Conservation (phyloP, 108 stramenopile genomes). For the Conticribra guillardii region DNA sequence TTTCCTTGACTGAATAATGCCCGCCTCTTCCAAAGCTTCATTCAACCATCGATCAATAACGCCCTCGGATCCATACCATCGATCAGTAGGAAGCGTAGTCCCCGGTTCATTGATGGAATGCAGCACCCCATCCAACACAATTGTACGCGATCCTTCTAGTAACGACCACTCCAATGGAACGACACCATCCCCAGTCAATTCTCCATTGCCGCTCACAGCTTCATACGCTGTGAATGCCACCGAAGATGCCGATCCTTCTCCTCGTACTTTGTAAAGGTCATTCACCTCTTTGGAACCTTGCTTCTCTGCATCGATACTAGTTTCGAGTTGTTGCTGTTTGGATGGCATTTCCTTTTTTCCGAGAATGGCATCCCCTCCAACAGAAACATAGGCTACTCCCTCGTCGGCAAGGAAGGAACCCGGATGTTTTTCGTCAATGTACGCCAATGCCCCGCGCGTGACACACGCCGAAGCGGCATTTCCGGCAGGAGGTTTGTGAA, state of each 20-base stretch:
- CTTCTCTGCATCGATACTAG: conserved; percentile 15
- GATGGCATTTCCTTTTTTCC: conserved; percentile 36
- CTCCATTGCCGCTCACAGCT: conserved; percentile 82
- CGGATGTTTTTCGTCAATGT: conserved; percentile 72
- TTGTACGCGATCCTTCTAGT: conserved; percentile 75
- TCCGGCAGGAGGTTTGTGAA: conserved; percentile 65
- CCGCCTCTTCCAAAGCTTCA: conserved; percentile 44
- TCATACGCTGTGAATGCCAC: conserved; percentile 80
- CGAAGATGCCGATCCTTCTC: conserved; percentile 51
- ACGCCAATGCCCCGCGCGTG: conserved; percentile 77
- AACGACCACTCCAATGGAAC: conserved; percentile 79
- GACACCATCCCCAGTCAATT: conserved; percentile 81
- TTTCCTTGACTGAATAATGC: conserved; percentile 4
- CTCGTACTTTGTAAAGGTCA: conserved; percentile 49
- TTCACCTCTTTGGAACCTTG: conserved; percentile 44
- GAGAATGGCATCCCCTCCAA: conserved; percentile 75
- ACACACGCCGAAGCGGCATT: conserved; percentile 60
- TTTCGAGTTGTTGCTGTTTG: too few relatives aligned
- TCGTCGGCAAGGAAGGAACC: conserved; percentile 73
- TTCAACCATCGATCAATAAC: conserved; percentile 79
- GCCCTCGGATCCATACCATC: conserved; percentile 87
- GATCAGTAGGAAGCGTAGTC: conserved; percentile 68
- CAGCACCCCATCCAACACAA: conserved; percentile 75
- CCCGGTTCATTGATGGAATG: conserved; percentile 90
- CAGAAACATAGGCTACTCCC: conserved; percentile 79